phyloP scores from a whole-genome alignment of 257 asterid species.

The Solanum lycopersicoides region DNA sequence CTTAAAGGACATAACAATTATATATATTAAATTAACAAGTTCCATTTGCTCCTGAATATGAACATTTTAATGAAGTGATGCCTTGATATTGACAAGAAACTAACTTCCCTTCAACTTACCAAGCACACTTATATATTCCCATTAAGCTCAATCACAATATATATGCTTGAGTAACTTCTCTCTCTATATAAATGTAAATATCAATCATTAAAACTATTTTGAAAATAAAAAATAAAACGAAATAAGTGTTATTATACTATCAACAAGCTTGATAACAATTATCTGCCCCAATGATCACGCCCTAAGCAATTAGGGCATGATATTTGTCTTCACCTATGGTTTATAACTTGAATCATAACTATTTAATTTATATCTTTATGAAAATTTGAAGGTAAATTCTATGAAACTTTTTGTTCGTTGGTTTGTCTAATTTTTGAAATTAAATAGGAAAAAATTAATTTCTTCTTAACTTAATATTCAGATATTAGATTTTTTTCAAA shows the following conservation, averaged over 20 bases:
- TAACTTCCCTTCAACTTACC: not conserved
- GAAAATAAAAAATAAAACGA: not conserved
- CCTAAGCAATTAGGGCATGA: not conserved
- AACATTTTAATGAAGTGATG: slow-evolving; percentile 3
- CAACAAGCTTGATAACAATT: not conserved
- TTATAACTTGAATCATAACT: not conserved
- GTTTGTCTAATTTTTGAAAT: not conserved
- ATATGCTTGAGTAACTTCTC: not conserved
- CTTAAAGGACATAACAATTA: not conserved
- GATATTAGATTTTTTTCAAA: not conserved
- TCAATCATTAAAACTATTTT: not conserved
- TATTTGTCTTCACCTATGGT: not conserved
- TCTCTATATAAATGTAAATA: not conserved
- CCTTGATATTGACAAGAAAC: slow-evolving; percentile 18
- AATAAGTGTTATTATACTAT: not conserved
- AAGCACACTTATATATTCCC: not conserved
- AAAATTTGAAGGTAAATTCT: not conserved
- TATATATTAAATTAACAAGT: not conserved
- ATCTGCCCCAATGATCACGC: not conserved
- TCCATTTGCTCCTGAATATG: not conserved
- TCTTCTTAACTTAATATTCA: not conserved
- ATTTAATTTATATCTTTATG: not conserved
- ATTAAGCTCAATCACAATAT: not conserved
- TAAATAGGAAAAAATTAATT: not conserved
- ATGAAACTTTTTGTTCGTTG: not conserved